phyloP scores from a whole-genome alignment of 306 rosid genomes.

The Pyrus communis region DNA sequence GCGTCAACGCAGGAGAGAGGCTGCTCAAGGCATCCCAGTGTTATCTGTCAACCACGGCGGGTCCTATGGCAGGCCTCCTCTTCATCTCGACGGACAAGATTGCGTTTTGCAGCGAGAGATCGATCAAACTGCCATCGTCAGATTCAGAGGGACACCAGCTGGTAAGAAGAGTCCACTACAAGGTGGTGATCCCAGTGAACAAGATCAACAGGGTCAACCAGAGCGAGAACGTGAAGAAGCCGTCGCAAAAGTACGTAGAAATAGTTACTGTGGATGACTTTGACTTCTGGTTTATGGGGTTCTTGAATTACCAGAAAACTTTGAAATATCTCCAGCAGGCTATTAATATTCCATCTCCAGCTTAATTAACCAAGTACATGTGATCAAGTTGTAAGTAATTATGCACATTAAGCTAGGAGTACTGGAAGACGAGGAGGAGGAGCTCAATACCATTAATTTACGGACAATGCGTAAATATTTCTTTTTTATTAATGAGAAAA shows the following conservation, averaged over 20 bases:
- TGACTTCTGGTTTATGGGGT: slow-evolving; percentile 71
- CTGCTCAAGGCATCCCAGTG: slow-evolving; percentile 59
- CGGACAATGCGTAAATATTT: background rate
- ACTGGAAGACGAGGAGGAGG: background rate
- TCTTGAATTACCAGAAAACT: slow-evolving; percentile 43
- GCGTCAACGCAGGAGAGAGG: slow-evolving; percentile 51
- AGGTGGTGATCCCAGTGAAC: slow-evolving; percentile 46
- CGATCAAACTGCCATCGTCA: slow-evolving; percentile 48
- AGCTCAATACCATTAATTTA: background rate
- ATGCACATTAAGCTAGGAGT: too few relatives aligned
- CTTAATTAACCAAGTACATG: background rate
- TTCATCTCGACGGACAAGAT: slow-evolving; percentile 66
- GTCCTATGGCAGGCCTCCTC: slow-evolving; percentile 84
- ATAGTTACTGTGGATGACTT: slow-evolving; percentile 49
- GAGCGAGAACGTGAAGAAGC: slow-evolving; percentile 32
- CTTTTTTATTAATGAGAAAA: background rate
- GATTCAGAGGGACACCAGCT: slow-evolving; percentile 32
- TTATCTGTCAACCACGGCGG: slow-evolving; percentile 68
- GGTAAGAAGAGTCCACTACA: slow-evolving; percentile 40
- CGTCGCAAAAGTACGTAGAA: slow-evolving; percentile 50
- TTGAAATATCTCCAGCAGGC: slow-evolving; percentile 31
- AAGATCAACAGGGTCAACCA: slow-evolving; percentile 36
- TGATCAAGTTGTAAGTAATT: background rate
- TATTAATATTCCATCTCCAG: slow-evolving; percentile 9
- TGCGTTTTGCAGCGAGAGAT: slow-evolving; percentile 75